Conservation (phyloP, 345 rosid species). For the Arabidopsis thaliana region TAIR10.1 NC_003070.9:12085501-12086000, state of each 20-base stretch:
- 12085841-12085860: not conserved
- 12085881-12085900: slow-evolving; percentile 88
- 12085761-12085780: slow-evolving; percentile 82
- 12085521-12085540: slow-evolving; percentile 70
- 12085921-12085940: slow-evolving; percentile 79
- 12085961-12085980: not conserved
- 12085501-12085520: slow-evolving; percentile 41
- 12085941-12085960: slow-evolving; percentile 72
- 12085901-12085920: slow-evolving; percentile 85
- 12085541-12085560: slow-evolving; percentile 68
- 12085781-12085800: slow-evolving; percentile 81
- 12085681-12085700: not conserved
- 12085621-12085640: slow-evolving; percentile 91
- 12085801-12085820: slow-evolving; percentile 4
- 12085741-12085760: slow-evolving; percentile 73
- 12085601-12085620: slow-evolving; percentile 78
- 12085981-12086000: slow-evolving; percentile 15
- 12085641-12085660: slow-evolving; percentile 57
- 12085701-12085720: not conserved
- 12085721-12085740: slow-evolving; percentile 91
- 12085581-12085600: slow-evolving; percentile 75
- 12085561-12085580: slow-evolving; percentile 90
- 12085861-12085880: slow-evolving; percentile 74
- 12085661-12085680: not conserved
- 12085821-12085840: slow-evolving; percentile 4